Base-by-base conservation (phyloP, 1,284 basidiomycete genomes). In the Trametes sp. region DNA sequence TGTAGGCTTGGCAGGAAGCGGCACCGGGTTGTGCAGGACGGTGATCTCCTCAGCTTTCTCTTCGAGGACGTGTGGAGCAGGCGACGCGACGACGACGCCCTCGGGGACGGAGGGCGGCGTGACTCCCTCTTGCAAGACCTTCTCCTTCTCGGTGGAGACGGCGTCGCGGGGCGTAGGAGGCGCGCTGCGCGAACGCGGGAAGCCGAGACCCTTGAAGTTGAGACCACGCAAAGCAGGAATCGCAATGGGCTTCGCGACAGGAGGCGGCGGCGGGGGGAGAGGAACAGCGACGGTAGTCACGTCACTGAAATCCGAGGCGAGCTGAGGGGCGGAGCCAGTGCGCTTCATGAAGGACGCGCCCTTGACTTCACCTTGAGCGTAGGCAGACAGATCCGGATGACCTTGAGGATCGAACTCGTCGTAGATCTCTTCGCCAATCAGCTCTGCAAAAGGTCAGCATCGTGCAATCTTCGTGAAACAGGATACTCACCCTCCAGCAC, bases 391-490 rank as follows among this genome's bases (percentile, higher is more conserved):
- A 66, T 85, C 75, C 23, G 75, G 75, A 31, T 77, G 76, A 23
- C 89, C 89, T 74, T 91, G 85, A 7, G 83, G 80, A 69, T 93
- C 91, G 69, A 93, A 94, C 77, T 95, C 93, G 72, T 95, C 94
- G 67, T 93, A 93, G 54, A 95, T 95, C 70, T 95, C 93, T 78
- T 95, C 93, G 23, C 94, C 93, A 57, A 95, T 94, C 9, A 95
- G 81, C 72, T 95, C 94, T 92, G 70, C 21, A 36, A 54, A 61
- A 28, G 28, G 3, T 61, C 4, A 35, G 48, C 65, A 10, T 67
- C 57, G 24, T 14, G 61, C 48, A 33, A 53, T 35, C 10, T n/a
- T 29, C 2, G 2, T 11, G 14, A 29, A 19, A 16, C 23, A 13
- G 16, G 0, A 31, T 11, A 68, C 70, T 44, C 61, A 90, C 92